A percentile compares a stretch with the other conserved stretches of the same genome.
Evolutionary conservation across 176 grass and related monocot species (phyloP).

Genomic region (Urochloa ruziziensis): DNA sequence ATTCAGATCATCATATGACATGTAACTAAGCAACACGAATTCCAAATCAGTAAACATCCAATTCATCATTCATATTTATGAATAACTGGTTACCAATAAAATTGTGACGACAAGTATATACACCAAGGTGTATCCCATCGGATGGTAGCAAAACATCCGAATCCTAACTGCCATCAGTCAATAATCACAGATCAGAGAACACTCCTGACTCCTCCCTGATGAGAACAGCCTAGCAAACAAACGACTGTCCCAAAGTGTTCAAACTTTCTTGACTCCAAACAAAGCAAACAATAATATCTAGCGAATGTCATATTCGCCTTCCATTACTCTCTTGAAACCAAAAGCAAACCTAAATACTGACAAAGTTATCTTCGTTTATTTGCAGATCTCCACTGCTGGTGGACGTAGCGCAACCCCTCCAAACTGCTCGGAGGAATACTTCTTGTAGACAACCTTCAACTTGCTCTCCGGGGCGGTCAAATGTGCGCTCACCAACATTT

Average conservation of each 20-base stretch:
- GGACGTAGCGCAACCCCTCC: conserved; percentile 64
- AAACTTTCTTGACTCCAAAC: conserved; percentile 42
- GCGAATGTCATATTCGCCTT: conserved; percentile 41
- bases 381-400: conserved; percentile 44
- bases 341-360: conserved; percentile 1
- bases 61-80: conserved; percentile 14
- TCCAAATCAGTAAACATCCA: not conserved
- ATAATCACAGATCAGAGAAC: conserved; percentile 34
- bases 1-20: not conserved
- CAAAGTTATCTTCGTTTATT: conserved; percentile 15
- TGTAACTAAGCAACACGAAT: not conserved
- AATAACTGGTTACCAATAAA: too few relatives aligned
- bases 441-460: conserved; percentile 77
- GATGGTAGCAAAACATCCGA: too few relatives aligned
- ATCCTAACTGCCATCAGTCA: conserved; percentile 24
- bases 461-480: conserved; percentile 52
- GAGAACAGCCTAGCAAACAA: conserved; percentile 28
- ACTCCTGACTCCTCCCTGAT: conserved; percentile 18
- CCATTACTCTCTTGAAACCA: conserved; percentile 27
- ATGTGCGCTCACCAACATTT: conserved; percentile 63
- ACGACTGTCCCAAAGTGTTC: conserved; percentile 7
- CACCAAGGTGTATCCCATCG: too few relatives aligned
- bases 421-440: conserved; percentile 62
- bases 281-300: conserved; percentile 36
- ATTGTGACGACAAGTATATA: too few relatives aligned